Evolutionary conservation across 495 filamentous ascomycete species (phyloP), one percentile per base, ranked within the genome.

Genomic region (Lepidopterella palustris): DNA sequence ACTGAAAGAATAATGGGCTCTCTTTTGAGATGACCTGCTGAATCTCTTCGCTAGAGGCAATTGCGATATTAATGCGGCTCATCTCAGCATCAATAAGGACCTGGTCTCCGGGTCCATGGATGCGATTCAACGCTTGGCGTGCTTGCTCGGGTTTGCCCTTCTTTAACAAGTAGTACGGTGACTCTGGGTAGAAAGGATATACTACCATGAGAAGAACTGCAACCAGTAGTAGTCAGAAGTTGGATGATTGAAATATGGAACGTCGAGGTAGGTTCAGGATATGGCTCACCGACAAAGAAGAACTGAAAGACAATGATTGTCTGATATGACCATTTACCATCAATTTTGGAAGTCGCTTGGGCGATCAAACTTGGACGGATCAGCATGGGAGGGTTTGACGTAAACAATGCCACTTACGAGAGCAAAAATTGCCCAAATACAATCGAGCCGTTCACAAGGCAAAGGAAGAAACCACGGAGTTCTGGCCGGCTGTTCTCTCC

Each of bases 401-500:
- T 9, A 4, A 6, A 13, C 9, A 25, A 25, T 13, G 9, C 5
- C 15, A 27, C 47, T 5, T 50, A 50, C 47, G 47, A 5, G 26
- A 50, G 47, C 15, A 27, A 2, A 50, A 27, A 50, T 15, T 50
- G 47, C 0, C 47, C 47, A 13, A 50, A 27, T 5, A 50, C 47
- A 13, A 50, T 27, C 24, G 47, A 50, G 18, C 47, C 47, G n/a
- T 50, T 50, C 21, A 50, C 26, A 24, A 50, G n/a, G 47, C 47
- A 50, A 24, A 50, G 20, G 23, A 25, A 54, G 8, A 54, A 32
- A 5, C 52, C 52, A 15, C 52, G 24, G 8, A 54, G 26, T 18
- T 54, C 52, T 1, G 24, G 25, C 11, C 52, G 52, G 27, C 18
- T 27, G 20, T 54, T 54, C 26, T 54, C 52, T 20, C 52, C 52